Conservation (phyloP, 2,329 filamentous ascomycete species). For the Setomelanomma holmii region DNA sequence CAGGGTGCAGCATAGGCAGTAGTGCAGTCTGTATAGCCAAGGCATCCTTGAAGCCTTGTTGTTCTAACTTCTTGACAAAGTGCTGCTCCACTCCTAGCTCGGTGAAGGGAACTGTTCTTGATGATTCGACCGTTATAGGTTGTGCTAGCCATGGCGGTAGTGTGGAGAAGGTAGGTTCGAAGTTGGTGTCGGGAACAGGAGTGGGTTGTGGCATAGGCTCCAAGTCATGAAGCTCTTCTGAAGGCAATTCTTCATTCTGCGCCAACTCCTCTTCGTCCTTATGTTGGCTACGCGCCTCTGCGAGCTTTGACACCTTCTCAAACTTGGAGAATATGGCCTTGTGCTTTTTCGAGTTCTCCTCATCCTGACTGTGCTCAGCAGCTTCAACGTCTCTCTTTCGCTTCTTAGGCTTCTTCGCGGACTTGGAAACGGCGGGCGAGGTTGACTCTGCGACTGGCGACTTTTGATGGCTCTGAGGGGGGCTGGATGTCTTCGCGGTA, state of each 20-base stretch:
- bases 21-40: slow-evolving; percentile 82
- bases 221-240: slow-evolving; percentile 70
- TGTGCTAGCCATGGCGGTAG: slow-evolving; percentile 81
- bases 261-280: slow-evolving; percentile 24
- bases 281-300: slow-evolving; percentile 25
- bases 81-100: slow-evolving; percentile 69
- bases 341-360: slow-evolving; percentile 46
- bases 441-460: not conserved
- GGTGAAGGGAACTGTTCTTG: slow-evolving; percentile 67
- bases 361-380: slow-evolving; percentile 21
- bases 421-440: slow-evolving; percentile 16
- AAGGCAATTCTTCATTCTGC: slow-evolving; percentile 44
- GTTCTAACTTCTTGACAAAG: slow-evolving; percentile 67
- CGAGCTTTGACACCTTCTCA: slow-evolving; percentile 48
- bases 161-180: slow-evolving; percentile 74
- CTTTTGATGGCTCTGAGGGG: slow-evolving; percentile 2
- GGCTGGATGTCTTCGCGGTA: slow-evolving; percentile 4
- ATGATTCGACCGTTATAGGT: slow-evolving; percentile 72
- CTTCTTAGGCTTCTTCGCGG: slow-evolving; percentile 45
- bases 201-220: slow-evolving; percentile 82
- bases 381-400: slow-evolving; percentile 39
- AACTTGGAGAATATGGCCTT: slow-evolving; percentile 54
- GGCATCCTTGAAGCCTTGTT: slow-evolving; percentile 73
- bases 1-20: slow-evolving; percentile 78
- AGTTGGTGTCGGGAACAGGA: slow-evolving; percentile 63